A percentile compares a stretch with the other conserved stretches of the same genome.
Conservation (phyloP, 2,329 filamentous ascomycete species). For the Epichloe gansuensis region DNA sequence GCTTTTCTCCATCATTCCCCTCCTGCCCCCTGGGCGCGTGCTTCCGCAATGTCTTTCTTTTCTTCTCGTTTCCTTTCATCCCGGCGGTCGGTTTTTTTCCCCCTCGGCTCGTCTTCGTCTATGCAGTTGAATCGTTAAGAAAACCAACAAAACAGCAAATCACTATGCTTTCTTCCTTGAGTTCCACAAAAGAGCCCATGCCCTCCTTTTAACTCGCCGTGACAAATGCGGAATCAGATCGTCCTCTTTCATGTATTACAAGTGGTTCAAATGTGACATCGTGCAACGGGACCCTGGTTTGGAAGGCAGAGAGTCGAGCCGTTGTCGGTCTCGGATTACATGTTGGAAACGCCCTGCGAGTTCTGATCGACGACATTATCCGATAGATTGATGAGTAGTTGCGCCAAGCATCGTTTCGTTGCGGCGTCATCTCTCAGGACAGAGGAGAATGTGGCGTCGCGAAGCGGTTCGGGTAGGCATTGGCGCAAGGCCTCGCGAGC, state of each 20-base stretch:
- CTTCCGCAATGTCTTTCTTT: background rate
- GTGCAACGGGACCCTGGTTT: background rate
- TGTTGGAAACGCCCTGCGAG: slow-evolving; percentile 21
- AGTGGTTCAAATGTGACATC: slow-evolving; percentile 4
- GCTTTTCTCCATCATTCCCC: background rate
- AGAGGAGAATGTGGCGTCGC: slow-evolving; percentile 92
- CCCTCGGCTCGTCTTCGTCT: background rate
- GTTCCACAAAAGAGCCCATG: background rate
- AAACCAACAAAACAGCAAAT: background rate
- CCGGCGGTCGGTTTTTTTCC: background rate
- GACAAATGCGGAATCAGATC: background rate
- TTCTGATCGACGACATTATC: slow-evolving; percentile 58
- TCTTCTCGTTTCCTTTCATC: background rate
- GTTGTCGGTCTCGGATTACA: slow-evolving; percentile 15
- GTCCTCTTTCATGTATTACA: background rate
- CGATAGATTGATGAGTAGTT: slow-evolving; percentile 89
- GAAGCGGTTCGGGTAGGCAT: slow-evolving; percentile 95
- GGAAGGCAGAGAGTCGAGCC: background rate
- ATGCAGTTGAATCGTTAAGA: background rate
- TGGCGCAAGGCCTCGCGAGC: slow-evolving; percentile 90
- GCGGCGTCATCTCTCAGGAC: slow-evolving; percentile 94
- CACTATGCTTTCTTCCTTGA: background rate
- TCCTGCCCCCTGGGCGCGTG: background rate
- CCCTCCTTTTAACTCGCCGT: background rate
- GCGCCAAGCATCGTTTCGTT: slow-evolving; percentile 94